Conservation (phyloP, 495 filamentous ascomycete genomes). For the Tuber melanosporum region DNA sequence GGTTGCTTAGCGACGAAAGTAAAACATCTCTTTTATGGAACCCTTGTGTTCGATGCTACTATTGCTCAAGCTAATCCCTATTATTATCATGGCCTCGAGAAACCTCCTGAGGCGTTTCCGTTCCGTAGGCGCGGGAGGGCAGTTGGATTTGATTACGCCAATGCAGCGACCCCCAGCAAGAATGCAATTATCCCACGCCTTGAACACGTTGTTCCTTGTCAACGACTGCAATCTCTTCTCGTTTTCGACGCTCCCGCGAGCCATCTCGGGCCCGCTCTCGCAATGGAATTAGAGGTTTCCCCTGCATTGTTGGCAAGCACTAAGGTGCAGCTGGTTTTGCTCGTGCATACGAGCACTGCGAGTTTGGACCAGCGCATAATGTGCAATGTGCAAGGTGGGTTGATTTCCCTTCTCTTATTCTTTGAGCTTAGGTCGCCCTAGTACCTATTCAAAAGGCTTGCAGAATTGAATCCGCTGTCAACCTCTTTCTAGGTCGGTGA, state of each 20-base stretch:
- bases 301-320: conserved; percentile 33
- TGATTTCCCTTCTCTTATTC: conserved; percentile 11
- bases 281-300: conserved; percentile 14
- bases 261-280: conserved; percentile 25
- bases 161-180: conserved; percentile 34
- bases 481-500: conserved; percentile 12
- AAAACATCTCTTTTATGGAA: conserved; percentile 10
- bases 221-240: conserved; percentile 12
- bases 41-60: conserved; percentile 2
- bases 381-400: conserved; percentile 16
- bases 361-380: conserved; percentile 29
- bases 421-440: conserved; percentile 12
- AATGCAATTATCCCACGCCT: conserved; percentile 31
- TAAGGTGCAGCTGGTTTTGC: conserved; percentile 15
- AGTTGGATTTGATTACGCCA: conserved; percentile 20
- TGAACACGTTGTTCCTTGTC: conserved; percentile 40
- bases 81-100: conserved; percentile 21
- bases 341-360: conserved; percentile 1
- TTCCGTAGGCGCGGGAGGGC: conserved; percentile 18
- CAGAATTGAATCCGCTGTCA: conserved; percentile 34
- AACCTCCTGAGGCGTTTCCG: conserved; percentile 26
- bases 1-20: conserved; percentile 18
- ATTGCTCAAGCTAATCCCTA: conserved; percentile 25
- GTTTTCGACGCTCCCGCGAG: conserved; percentile 18
- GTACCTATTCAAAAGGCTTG: conserved; percentile 20